These are phyloP conservation scores for Claviceps maximensis DNA, from an alignment of 2,329 filamentous ascomycete species.

Conservation along the genomic window DNA sequence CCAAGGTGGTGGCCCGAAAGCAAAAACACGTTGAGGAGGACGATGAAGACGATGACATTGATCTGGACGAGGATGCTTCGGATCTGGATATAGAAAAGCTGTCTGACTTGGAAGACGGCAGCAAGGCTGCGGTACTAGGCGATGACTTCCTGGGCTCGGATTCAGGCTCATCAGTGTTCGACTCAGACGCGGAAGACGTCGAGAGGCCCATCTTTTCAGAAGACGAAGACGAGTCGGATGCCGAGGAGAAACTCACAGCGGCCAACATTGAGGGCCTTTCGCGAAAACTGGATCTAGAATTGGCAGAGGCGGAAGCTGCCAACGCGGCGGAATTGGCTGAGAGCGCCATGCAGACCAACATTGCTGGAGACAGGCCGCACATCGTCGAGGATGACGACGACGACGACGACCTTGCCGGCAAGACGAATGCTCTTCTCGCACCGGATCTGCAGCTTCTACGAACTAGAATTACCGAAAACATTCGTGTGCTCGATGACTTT, in stretches of 20 bases:
- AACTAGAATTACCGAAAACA: slow-evolving; percentile 80
- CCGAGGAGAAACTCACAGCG: slow-evolving; percentile 80
- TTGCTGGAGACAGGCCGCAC: slow-evolving; percentile 60
- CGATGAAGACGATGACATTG: slow-evolving; percentile 22
- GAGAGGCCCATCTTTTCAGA: slow-evolving; percentile 74
- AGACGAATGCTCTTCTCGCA: slow-evolving; percentile 54
- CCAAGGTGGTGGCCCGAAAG: slow-evolving; percentile 10
- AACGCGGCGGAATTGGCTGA: slow-evolving; percentile 79
- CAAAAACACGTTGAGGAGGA: slow-evolving; percentile 12
- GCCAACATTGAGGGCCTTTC: slow-evolving; percentile 93
- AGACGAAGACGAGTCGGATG: slow-evolving; percentile 79
- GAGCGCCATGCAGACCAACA: slow-evolving; percentile 82
- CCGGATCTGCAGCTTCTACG: slow-evolving; percentile 84
- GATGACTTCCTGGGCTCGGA: slow-evolving; percentile 48
- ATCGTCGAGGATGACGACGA: slow-evolving; percentile 52
- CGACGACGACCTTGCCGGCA: slow-evolving; percentile 41
- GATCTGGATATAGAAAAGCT: slow-evolving; percentile 28
- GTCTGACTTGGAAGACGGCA: slow-evolving; percentile 29
- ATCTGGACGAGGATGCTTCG: slow-evolving; percentile 30
- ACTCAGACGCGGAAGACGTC: slow-evolving; percentile 52
- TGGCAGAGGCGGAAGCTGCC: slow-evolving; percentile 66
- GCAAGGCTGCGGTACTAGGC: slow-evolving; percentile 25
- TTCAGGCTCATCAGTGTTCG: slow-evolving; percentile 47
- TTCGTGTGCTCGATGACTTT: slow-evolving; percentile 84
- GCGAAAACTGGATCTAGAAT: slow-evolving; percentile 65